Evolutionary conservation across 768 basidiomycete genomes (phyloP).

Genomic region (Lentinula detonsa): DNA sequence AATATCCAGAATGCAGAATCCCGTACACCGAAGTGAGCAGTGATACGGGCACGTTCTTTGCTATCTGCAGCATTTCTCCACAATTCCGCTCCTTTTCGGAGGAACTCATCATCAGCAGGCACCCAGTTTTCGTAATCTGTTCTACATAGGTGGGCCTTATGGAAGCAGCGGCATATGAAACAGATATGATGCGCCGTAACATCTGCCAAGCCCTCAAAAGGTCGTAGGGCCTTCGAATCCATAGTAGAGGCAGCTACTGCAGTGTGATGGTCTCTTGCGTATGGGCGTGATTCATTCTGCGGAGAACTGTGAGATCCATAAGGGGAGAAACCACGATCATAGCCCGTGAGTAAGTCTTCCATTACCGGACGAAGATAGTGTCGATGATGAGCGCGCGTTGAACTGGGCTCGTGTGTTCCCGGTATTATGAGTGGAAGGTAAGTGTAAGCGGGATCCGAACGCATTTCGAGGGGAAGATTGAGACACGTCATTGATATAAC

Average conservation of each 20-base stretch:
- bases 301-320: not conserved
- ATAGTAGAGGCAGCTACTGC: not conserved
- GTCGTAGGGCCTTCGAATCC: not conserved
- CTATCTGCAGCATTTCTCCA: conserved; percentile 15
- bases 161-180: not conserved
- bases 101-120: not conserved
- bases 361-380: conserved; percentile 1
- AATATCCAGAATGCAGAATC: conserved; percentile 8
- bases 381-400: not conserved
- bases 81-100: conserved; percentile 12
- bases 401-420: conserved; percentile 1
- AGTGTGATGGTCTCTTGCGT: not conserved
- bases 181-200: not conserved
- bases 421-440: not conserved
- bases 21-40: conserved; percentile 16
- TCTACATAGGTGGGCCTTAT: not conserved
- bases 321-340: not conserved
- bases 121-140: conserved; percentile 12
- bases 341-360: not conserved
- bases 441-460: conserved; percentile 1
- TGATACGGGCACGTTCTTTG: conserved; percentile 11
- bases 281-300: not conserved
- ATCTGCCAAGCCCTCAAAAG: not conserved
- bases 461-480: conserved; percentile 3
- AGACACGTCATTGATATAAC: not conserved